These are phyloP conservation scores for Heritiera littoralis DNA, from an alignment of 345 rosid genomes.

Conservation along the genomic window DNA sequence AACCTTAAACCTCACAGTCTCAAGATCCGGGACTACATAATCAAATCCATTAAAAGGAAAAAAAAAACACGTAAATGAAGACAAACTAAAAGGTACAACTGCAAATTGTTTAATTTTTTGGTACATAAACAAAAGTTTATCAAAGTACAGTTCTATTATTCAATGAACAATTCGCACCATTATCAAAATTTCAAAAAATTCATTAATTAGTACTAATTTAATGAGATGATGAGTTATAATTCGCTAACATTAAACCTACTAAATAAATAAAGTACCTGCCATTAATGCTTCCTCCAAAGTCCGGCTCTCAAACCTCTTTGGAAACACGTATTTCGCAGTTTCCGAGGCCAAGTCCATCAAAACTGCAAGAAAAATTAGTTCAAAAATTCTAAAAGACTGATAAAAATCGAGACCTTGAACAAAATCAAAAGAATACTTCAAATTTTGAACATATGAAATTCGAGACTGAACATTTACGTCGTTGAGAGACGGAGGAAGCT, in stretches of 20 bases:
- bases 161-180: neutral
- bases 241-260: neutral
- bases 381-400: neutral
- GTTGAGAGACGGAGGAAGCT: slow-evolving; percentile 65
- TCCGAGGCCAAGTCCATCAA: slow-evolving; percentile 67
- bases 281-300: slow-evolving; percentile 85
- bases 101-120: too few species aligned
- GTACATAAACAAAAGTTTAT: too few species aligned
- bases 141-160: too few species aligned
- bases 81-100: neutral
- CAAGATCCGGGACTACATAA: slow-evolving; percentile 78
- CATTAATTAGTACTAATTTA: neutral
- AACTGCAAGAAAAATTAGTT: slow-evolving; percentile 43
- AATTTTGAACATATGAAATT: slow-evolving; percentile 7
- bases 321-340: slow-evolving; percentile 74
- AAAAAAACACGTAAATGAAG: neutral
- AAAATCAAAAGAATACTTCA: neutral
- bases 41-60: neutral
- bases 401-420: slow-evolving; percentile 4
- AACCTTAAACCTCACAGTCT: slow-evolving; percentile 65
- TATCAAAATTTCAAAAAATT: neutral
- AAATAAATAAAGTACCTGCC: slow-evolving; percentile 50
- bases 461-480: slow-evolving; percentile 62
- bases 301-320: slow-evolving; percentile 66
- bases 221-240: neutral